Evolutionary conservation across 2,329 filamentous ascomycete species (phyloP).

Genomic region (Coniochaeta sp.): DNA sequence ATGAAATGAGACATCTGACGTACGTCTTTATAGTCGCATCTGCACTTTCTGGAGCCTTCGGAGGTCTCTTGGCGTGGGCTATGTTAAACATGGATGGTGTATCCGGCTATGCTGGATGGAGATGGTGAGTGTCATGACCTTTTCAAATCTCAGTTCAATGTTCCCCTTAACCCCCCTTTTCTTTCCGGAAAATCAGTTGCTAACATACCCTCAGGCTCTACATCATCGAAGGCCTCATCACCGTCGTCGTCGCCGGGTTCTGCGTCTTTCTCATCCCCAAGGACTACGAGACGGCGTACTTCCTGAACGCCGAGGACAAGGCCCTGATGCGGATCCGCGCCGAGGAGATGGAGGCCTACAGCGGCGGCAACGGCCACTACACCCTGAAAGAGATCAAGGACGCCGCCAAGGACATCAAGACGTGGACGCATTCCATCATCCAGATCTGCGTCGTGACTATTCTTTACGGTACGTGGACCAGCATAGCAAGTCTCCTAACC

Average conservation of each 20-base stretch:
- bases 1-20: not conserved
- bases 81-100: constrained; percentile 20
- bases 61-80: constrained; percentile 17
- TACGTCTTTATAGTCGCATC: constrained; percentile 11
- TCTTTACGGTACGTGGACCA: constrained; percentile 19
- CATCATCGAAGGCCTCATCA: constrained; percentile 11
- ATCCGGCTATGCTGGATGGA: constrained; percentile 16
- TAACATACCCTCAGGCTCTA: constrained; percentile 6
- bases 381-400: constrained; percentile 14
- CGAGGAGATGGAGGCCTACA: constrained; percentile 15
- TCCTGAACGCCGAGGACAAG: constrained; percentile 9
- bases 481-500: not conserved
- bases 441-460: constrained; percentile 31
- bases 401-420: constrained; percentile 17
- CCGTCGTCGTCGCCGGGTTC: constrained; percentile 7
- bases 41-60: constrained; percentile 19
- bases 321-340: constrained; percentile 13
- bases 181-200: too few species aligned
- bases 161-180: too few species aligned
- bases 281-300: constrained; percentile 5
- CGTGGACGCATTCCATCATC: constrained; percentile 20
- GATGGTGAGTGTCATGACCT: constrained; percentile 10
- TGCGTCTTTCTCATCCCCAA: constrained; percentile 12
- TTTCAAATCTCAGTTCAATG: not conserved
- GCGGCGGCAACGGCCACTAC: constrained; percentile 15